Base-by-base conservation (phyloP, 192 early-diverging fungal species). In the Coemansia pectinata region DNA sequence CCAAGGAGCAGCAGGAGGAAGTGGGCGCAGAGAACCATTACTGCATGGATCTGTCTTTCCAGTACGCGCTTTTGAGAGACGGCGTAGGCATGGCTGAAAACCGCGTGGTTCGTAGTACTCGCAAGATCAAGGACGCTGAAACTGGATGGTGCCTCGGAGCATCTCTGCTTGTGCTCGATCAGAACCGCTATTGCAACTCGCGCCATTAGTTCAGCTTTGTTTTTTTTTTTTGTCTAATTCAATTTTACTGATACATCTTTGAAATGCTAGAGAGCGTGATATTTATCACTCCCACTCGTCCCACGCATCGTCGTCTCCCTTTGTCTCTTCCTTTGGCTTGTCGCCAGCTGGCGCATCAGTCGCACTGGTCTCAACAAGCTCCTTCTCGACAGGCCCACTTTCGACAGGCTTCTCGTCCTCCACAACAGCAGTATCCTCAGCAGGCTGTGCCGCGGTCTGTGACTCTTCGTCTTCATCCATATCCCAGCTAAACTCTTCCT, bases 111-210 rank as follows among this genome's bases (percentile, higher is more conserved):
- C 89, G 91, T 57, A 90, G 92, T 25, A 90, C 95, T 5, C 93
- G 96, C 75, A 97, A 98, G 86, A 95, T 99, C 62, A 87, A 90
- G 36, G 92, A 88, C 27, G 89, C 94, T 41, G 96, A 99, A 74
- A 96, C 94, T 17, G 97, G 97, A 12, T 99, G 97, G 97, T 94
- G 93, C 76, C 83, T 98, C 44, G 97, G 97, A 31, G 95, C 95
- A 23, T 89, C 95, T 23, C 91, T 98, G 62, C 87, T 92, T 27
- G 84, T 97, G 58, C 76, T 96, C 11, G 92, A 96, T 34, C 72
- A 83, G 69, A 59, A 69, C 48, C 33, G 39, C 27, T 83, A 83
- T 50, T 83, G 81, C 76, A 71, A 66, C 62, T 40, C 42, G 2
- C 2, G 23, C 15, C 42, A 68, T 39, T 62, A 58, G 29, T 17